A percentile compares a stretch with the other conserved stretches of the same genome.
Conservation (phyloP, 2,329 filamentous ascomycete genomes). For the Aspergillus costaricaensis region DNA sequence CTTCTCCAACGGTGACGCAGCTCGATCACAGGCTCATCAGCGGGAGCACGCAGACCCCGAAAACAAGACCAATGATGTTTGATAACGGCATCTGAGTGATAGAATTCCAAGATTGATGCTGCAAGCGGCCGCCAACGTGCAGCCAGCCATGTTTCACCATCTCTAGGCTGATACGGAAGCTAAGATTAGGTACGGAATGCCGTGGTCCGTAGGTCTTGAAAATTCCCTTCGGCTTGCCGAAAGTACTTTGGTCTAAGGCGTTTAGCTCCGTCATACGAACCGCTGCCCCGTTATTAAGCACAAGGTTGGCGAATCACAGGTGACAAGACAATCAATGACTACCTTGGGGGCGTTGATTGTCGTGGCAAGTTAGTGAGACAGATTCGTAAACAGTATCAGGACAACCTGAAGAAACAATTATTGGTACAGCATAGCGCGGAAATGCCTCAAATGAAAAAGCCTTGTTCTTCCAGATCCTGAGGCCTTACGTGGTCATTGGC, state of each 20-base stretch:
- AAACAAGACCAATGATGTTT: not conserved
- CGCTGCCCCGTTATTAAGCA: slow-evolving; percentile 22
- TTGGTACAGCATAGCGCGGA: not conserved
- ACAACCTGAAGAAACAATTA: not conserved
- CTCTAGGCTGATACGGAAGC: slow-evolving; percentile 1
- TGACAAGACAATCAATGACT: not conserved
- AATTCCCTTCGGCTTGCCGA: slow-evolving; percentile 24
- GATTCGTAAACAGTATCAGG: not conserved
- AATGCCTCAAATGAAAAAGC: not conserved
- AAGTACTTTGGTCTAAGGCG: not conserved
- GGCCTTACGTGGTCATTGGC: not conserved
- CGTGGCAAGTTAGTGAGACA: not conserved
- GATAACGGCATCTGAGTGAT: not conserved
- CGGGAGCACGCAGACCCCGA: not conserved
- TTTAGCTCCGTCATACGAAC: slow-evolving; percentile 1
- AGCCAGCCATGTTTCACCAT: slow-evolving; percentile 6
- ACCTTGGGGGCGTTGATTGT: not conserved
- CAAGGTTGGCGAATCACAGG: slow-evolving; percentile 14
- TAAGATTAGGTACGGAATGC: slow-evolving; percentile 19
- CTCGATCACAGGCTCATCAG: not conserved
- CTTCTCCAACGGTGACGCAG: not conserved
- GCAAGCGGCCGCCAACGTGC: not conserved
- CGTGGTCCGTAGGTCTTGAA: slow-evolving; percentile 12
- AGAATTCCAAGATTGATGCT: not conserved
- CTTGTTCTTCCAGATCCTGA: not conserved